Base-by-base conservation (phyloP, 208 protist species). In the Trypanosoma melophagium region DNA sequence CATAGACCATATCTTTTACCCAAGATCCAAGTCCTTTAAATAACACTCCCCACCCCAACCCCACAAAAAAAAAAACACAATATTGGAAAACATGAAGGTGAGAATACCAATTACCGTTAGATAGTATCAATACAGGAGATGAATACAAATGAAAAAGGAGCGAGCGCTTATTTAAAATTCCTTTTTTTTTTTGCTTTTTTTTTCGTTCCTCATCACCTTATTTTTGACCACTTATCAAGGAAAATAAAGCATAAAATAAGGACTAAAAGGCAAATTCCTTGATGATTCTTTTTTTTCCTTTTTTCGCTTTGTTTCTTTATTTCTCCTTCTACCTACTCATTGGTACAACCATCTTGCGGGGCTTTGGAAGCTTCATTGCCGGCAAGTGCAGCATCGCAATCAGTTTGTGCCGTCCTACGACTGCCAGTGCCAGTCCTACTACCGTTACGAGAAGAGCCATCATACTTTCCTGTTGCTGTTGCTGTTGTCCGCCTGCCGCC, bases 301-400 rank as follows among this genome's bases (percentile, higher is more conserved):
- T 35, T 71, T 28, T n/a, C 35, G 40, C 10, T 51, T 28, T 58
- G 17, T 9, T 16, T 31, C 22, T 22, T 9, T 14, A 22, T 28
- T 19, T 17, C 1, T 69, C 13, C 50, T 53, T 28, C 17, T 60
- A 72, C 41, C 66, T 63, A 16, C 31, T 49, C 17, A 19, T 14
- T 22, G 50, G 44, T 71, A 86, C 63, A 63, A 87, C 72, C 58
- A 86, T 56, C 45, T 69, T 77, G 44, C 75, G 76, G 49, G 42
- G 71, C 70, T 83, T 86, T 16, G 80, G 83, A 2, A 76, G 31
- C 73, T 81, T 83, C 19, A 81, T 21, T 12, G 40, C 51, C 9
- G 71, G 68, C 24, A 84, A 35, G 38, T 85, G 76, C 31, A 87
- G 65, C 17, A 76, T 12, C 7, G 60, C 56, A 54, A 85, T 45